Base-by-base conservation (phyloP, 2,329 filamentous ascomycete genomes). In the Alternaria longipes region DNA sequence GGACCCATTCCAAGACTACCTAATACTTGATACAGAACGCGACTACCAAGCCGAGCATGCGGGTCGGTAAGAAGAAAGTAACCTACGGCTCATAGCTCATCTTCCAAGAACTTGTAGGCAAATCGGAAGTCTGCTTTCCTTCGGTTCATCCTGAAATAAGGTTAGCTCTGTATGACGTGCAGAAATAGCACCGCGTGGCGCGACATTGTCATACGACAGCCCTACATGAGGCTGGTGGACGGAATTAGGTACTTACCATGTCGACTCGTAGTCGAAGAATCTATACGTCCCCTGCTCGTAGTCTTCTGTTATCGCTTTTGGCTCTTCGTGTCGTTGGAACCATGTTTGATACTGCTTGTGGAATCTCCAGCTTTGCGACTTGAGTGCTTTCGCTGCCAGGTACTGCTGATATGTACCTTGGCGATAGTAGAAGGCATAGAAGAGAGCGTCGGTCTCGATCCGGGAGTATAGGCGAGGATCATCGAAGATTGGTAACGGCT, bases 261-360 rank as follows among this genome's bases (percentile, higher is more conserved):
- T 99, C 80, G 92, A 97, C 82, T 99, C 95, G 78, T 99, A 99
- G 81, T 99, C 95, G 80, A 99, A 99, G 84, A 99, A 99, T 52
- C 95, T 90, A 83, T 99, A 99, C 24, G 95, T 99, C 65, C 95
- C 95, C 81, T 99, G 95, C 82, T 99, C 95, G 76, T 93, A 98
- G 81, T 99, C 95, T 80, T 99, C 95, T 0, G 95, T 98, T 75
- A 99, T 99, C 71, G 90, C 94, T 84, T 99, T 99, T 18, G 95
- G 95, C 83, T 99, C 95, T 77, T 99, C 95, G 70, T 99, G 95
- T 53, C 95, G 87, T 80, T 99, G 95, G 76, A 99, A 99, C 95
- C 95, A 99, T 1, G 95, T 99, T 80, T 81, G 95, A 77, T 99
- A 99, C 80, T 98, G 95, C 84, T 99, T 99, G 82, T 99, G 95